Base-by-base conservation (phyloP, 1,284 basidiomycete genomes). In the Trichosporon asahii region DNA sequence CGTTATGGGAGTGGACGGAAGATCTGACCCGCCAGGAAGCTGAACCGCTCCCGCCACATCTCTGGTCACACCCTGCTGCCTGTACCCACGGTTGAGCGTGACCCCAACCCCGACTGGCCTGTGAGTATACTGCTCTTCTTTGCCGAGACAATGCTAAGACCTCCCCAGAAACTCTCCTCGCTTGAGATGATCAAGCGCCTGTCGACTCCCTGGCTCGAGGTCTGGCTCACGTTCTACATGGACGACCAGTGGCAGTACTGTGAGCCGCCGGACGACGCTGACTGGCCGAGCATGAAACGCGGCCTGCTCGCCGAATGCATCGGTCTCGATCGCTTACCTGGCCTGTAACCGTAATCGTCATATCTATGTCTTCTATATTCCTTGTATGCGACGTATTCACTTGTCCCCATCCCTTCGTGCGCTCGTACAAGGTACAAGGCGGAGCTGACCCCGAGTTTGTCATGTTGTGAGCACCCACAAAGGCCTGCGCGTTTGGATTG, bases 211-310 rank as follows among this genome's bases (percentile, higher is more conserved):
- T 61, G 57, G 57, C 57, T 61, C 27, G 57, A 61, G 29, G 57
- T 61, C n/a, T 61, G 57, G 57, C 57, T 61, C 27, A 61, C 57
- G 18, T 61, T 61, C 29, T 61, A 61, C 29, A 61, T 61, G 57
- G 57, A 61, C 18, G 57, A 61, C 18, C 57, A 61, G 27, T 61
- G 57, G 57, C 57, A 61, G 27, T 61, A 61, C 29, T 61, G 57
- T 11, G 57, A 61, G 57, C 57, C 57, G 1, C 57, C 57, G 29
- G 15, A 61, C 29, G 57, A 29, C 3, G 27, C 27, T 6, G 57
- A 33, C 27, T 61, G 57, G 57, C 27, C 27, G 27, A 31, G 18
- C 29, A n/a, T 61, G 57, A 61, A 61, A 23, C 12, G 57, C 14
- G 27, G 21, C 7, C 21, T 61, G 57, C 57, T 61, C 14, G 57